Evolutionary conservation across 768 basidiomycete genomes (phyloP).

Genomic region (Mrakia frigida): DNA sequence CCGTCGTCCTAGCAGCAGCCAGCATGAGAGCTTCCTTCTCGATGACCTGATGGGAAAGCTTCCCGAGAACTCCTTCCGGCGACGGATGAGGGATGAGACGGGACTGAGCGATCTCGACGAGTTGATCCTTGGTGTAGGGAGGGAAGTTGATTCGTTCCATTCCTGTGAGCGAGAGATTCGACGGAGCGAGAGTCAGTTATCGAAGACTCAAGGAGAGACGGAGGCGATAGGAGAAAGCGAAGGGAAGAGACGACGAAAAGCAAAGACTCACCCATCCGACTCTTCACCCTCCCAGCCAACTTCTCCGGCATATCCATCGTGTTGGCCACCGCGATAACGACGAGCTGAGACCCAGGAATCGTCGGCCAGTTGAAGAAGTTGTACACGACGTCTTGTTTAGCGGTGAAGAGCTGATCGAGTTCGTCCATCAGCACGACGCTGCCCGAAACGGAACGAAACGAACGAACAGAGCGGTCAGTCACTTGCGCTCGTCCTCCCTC

Average conservation of each 20-base stretch:
- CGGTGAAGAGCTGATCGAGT: constrained; percentile 89
- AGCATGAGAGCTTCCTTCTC: constrained; percentile 73
- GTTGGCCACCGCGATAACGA: constrained; percentile 95
- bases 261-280: constrained; percentile 49
- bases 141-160: constrained; percentile 89
- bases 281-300: constrained; percentile 85
- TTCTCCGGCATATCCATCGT: constrained; percentile 97
- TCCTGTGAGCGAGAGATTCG: constrained; percentile 48
- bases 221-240: too few species aligned
- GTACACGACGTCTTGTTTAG: constrained; percentile 97
- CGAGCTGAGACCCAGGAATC: constrained; percentile 73
- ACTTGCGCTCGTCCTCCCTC: too few species aligned
- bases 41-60: constrained; percentile 52
- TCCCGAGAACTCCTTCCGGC: constrained; percentile 34
- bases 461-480: background rate
- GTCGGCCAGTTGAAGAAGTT: constrained; percentile 99
- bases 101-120: constrained; percentile 80
- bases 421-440: constrained; percentile 99
- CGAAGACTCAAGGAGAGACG: too few species aligned
- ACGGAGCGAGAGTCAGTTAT: too few species aligned
- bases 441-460: background rate
- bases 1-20: constrained; percentile 70
- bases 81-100: constrained; percentile 54
- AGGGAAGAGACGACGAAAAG: background rate
- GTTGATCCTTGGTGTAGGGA: constrained; percentile 71